Evolutionary conservation across 495 filamentous ascomycete species (phyloP).

Genomic region (Tuber borchii): DNA sequence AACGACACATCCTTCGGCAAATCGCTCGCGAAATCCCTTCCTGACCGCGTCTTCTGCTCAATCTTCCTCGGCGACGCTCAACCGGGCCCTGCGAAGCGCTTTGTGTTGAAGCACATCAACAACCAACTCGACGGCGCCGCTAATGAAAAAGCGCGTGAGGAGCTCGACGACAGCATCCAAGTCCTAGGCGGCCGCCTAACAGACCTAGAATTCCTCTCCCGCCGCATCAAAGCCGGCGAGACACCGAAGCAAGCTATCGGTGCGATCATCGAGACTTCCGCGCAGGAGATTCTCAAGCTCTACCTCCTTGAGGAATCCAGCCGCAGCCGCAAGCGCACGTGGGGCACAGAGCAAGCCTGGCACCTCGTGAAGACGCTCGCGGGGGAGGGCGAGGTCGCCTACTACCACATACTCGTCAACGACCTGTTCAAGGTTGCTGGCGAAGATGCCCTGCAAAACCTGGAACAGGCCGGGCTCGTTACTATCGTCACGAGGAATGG

Average conservation of each 20-base stretch:
- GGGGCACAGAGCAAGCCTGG: conserved; percentile 85
- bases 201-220: conserved; percentile 85
- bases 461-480: conserved; percentile 85
- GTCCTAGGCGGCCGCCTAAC: conserved; percentile 82
- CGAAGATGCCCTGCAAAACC: conserved; percentile 65
- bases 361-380: conserved; percentile 70
- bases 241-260: conserved; percentile 73
- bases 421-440: conserved; percentile 63
- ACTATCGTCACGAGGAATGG: conserved; percentile 64
- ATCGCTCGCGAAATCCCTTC: conserved; percentile 69
- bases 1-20: conserved; percentile 86
- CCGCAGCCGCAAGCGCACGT: conserved; percentile 48
- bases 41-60: conserved; percentile 82
- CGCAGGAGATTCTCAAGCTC: conserved; percentile 87
- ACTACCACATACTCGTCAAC: conserved; percentile 73
- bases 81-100: conserved; percentile 77
- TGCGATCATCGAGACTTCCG: conserved; percentile 80
- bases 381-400: conserved; percentile 55
- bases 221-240: conserved; percentile 85
- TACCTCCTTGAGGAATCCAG: conserved; percentile 61
- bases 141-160: conserved; percentile 40
- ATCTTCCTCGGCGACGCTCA: conserved; percentile 79
- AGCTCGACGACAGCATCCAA: conserved; percentile 75
- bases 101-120: conserved; percentile 77
- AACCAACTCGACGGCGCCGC: conserved; percentile 43